A percentile compares a stretch with the other conserved stretches of the same genome.
These are phyloP conservation scores for Penicillium hesseltinei DNA, from an alignment of 2,329 filamentous ascomycete species.

Conservation along the genomic window DNA sequence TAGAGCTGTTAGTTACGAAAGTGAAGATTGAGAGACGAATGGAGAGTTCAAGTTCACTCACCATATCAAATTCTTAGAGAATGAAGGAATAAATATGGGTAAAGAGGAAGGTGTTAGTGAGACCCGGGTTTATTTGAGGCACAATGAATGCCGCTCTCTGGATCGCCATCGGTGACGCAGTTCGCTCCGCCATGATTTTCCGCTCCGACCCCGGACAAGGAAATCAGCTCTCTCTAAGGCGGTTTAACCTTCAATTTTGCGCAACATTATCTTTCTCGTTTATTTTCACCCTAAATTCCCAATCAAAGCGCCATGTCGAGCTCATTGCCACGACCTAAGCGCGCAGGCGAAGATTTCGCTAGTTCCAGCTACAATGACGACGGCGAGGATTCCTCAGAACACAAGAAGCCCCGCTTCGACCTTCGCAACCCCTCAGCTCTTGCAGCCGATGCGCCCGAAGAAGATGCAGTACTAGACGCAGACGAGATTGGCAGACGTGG, in stretches of 20 bases:
- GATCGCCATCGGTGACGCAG: slow-evolving; percentile 38
- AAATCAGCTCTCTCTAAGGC: background rate
- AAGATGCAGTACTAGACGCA: slow-evolving; percentile 76
- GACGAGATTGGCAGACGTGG: slow-evolving; percentile 82
- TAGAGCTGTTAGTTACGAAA: slow-evolving; percentile 25
- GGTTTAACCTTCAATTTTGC: slow-evolving; percentile 9
- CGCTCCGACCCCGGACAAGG: slow-evolving; percentile 37
- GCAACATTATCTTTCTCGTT: background rate
- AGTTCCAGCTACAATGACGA: slow-evolving; percentile 65
- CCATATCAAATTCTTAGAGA: slow-evolving; percentile 22
- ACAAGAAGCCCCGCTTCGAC: slow-evolving; percentile 88
- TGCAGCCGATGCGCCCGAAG: slow-evolving; percentile 74
- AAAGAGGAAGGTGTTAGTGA: background rate
- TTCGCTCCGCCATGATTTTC: slow-evolving; percentile 40
- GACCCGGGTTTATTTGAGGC: slow-evolving; percentile 1
- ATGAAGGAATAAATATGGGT: background rate
- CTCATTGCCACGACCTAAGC: slow-evolving; percentile 73
- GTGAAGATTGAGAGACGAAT: background rate
- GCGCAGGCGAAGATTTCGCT: slow-evolving; percentile 76
- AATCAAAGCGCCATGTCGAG: slow-evolving; percentile 51
- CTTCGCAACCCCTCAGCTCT: slow-evolving; percentile 90
- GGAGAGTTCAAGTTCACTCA: slow-evolving; percentile 11
- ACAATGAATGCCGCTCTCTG: slow-evolving; percentile 10
- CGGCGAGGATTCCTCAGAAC: slow-evolving; percentile 44
- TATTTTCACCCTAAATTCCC: background rate